phyloP scores from a whole-genome alignment of 345 rosid species.

The Litchi chinensis region DNA sequence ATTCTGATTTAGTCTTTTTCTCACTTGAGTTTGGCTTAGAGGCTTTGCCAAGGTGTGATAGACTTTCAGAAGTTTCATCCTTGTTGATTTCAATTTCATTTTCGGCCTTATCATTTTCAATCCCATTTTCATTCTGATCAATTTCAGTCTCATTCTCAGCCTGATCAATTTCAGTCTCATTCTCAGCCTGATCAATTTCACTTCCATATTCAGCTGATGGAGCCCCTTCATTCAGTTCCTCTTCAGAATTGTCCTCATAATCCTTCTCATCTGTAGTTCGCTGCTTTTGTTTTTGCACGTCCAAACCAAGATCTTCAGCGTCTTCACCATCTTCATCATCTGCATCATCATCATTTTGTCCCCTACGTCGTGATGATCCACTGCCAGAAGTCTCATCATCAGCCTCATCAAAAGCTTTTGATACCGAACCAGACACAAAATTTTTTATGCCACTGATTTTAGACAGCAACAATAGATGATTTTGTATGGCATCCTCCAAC shows the following conservation, averaged over 20 bases:
- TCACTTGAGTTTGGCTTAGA: conserved; percentile 30
- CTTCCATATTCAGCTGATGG: conserved; percentile 36
- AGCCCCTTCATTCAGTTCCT: conserved; percentile 37
- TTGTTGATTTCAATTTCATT: conserved; percentile 32
- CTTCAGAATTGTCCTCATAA: conserved; percentile 67
- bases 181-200: conserved; percentile 28
- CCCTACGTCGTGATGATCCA: conserved; percentile 26
- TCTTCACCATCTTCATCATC: conserved; percentile 51
- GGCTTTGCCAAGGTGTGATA: conserved; percentile 11
- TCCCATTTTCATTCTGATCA: conserved; percentile 27
- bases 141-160: conserved; percentile 31
- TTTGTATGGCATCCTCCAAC: conserved; percentile 90
- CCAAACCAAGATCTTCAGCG: conserved; percentile 83
- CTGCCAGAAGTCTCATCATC: conserved; percentile 50
- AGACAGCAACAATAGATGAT: conserved; percentile 59
- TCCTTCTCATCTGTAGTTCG: conserved; percentile 74
- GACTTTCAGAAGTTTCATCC: conserved; percentile 31
- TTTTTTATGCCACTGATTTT: conserved; percentile 73
- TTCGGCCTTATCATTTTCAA: too few species aligned
- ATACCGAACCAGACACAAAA: conserved; percentile 35
- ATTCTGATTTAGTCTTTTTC: conserved; percentile 32
- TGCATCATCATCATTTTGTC: conserved; percentile 41
- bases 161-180: conserved; percentile 30
- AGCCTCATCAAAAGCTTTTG: conserved; percentile 45
- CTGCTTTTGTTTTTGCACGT: conserved; percentile 62